phyloP scores from a whole-genome alignment of 495 filamentous ascomycete species.

The Xylona heveae region DNA sequence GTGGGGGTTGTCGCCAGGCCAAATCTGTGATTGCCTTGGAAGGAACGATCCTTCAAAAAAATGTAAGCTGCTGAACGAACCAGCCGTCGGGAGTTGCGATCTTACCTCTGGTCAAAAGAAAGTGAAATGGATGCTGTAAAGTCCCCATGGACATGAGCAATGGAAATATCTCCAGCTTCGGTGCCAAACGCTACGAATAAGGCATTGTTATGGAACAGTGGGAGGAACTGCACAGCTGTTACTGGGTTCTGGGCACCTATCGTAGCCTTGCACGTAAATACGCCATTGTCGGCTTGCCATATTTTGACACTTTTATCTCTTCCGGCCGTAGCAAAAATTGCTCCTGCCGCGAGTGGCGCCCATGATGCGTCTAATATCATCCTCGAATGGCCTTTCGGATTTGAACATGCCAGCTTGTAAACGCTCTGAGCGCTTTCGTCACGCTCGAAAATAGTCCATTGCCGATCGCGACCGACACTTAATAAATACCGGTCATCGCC shows the following conservation, averaged over 20 bases:
- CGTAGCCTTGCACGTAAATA: background rate
- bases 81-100: slow-evolving; percentile 1
- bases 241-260: slow-evolving; percentile 1
- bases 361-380: slow-evolving; percentile 81
- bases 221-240: slow-evolving; percentile 5
- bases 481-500: slow-evolving; percentile 49
- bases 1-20: slow-evolving; percentile 43
- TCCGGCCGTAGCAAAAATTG: slow-evolving; percentile 64
- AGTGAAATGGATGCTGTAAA: no score
- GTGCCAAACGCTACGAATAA: slow-evolving; percentile 4
- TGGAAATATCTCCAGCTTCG: slow-evolving; percentile 2
- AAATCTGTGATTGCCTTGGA: slow-evolving; percentile 56
- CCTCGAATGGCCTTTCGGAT: slow-evolving; percentile 67
- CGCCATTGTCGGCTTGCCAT: slow-evolving; percentile 1
- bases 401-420: slow-evolving; percentile 35
- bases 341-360: slow-evolving; percentile 30
- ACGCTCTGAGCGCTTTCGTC: slow-evolving; percentile 12
- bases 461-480: slow-evolving; percentile 77
- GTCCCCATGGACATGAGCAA: no score
- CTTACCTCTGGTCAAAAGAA: slow-evolving; percentile 2
- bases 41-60: slow-evolving; percentile 28
- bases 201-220: background rate
- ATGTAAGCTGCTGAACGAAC: slow-evolving; percentile 10
- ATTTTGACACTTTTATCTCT: slow-evolving; percentile 45
- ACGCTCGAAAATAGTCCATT: slow-evolving; percentile 63